A percentile compares a stretch with the other conserved stretches of the same genome.
These are phyloP conservation scores for Pueraria montana DNA, from an alignment of 306 rosid genomes.

Conservation along the genomic window DNA sequence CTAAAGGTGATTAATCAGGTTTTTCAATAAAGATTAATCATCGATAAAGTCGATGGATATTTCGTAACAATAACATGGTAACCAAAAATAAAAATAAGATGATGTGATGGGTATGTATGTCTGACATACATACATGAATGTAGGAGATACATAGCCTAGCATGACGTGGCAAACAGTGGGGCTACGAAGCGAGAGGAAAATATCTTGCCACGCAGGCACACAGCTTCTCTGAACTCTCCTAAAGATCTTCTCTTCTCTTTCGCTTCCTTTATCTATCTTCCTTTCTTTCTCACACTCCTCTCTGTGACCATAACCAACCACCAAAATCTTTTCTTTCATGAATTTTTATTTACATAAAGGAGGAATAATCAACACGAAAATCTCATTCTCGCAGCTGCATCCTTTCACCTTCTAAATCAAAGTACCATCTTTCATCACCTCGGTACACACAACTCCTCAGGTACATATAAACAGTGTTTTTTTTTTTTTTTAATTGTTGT, in stretches of 20 bases:
- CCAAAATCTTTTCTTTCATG: neutral
- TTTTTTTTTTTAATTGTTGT: no score
- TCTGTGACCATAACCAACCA: conserved; percentile 17
- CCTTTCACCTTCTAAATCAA: conserved; percentile 21
- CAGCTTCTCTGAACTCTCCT: conserved; percentile 32
- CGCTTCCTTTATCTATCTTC: neutral
- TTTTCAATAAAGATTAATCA: no score
- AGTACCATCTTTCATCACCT: neutral
- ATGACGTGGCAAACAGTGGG: no score
- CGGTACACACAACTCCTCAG: conserved; percentile 9
- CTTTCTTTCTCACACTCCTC: no score
- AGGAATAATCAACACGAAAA: no score
- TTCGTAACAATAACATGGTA: no score
- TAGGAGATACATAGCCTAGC: neutral
- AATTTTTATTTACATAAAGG: neutral
- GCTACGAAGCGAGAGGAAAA: conserved; percentile 44
- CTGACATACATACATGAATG: conserved; percentile 4
- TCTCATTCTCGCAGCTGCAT: neutral
- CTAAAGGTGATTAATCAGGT: no score
- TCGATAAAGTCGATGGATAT: no score
- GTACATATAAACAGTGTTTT: neutral
- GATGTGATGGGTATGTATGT: no score
- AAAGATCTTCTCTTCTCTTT: conserved; percentile 35
- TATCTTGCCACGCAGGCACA: conserved; percentile 55
- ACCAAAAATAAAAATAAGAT: no score